Evolutionary conservation across 2,329 filamentous ascomycete species (phyloP).

Genomic region (Coccinonectria pachysandricola): DNA sequence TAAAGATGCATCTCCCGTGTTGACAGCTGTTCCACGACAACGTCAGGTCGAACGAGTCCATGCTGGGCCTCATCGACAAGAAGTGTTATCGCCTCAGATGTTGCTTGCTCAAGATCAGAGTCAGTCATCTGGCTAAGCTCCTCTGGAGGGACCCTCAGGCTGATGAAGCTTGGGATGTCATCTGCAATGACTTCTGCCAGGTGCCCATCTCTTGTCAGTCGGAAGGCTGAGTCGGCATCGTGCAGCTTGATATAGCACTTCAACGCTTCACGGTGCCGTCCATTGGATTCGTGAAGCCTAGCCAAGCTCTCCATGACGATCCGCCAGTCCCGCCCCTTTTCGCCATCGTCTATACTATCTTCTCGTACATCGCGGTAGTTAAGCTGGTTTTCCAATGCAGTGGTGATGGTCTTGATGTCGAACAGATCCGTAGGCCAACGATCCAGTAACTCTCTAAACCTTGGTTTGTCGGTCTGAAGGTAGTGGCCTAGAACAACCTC

Average conservation of each 20-base stretch:
- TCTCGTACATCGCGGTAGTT: slow-evolving; percentile 64
- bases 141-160: slow-evolving; percentile 69
- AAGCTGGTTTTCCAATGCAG: slow-evolving; percentile 72
- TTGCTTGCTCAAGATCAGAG: slow-evolving; percentile 66
- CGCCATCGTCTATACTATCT: slow-evolving; percentile 64
- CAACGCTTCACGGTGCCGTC: slow-evolving; percentile 73
- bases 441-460: slow-evolving; percentile 70
- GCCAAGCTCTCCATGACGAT: slow-evolving; percentile 82
- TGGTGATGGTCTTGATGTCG: slow-evolving; percentile 64
- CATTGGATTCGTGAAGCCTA: slow-evolving; percentile 72
- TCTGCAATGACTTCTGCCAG: slow-evolving; percentile 83
- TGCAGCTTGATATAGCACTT: slow-evolving; percentile 84
- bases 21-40: slow-evolving; percentile 70
- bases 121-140: slow-evolving; percentile 55
- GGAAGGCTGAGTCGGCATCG: slow-evolving; percentile 82
- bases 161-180: slow-evolving; percentile 81
- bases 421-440: slow-evolving; percentile 79
- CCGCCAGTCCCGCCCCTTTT: slow-evolving; percentile 71
- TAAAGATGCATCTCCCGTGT: slow-evolving; percentile 60
- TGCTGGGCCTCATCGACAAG: slow-evolving; percentile 87
- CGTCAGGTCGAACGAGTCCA: slow-evolving; percentile 67
- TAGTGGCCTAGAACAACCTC: slow-evolving; percentile 87
- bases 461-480: slow-evolving; percentile 63
- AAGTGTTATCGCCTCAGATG: slow-evolving; percentile 72
- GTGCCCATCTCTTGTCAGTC: slow-evolving; percentile 76